Evolutionary conservation across 129 eudicot species (phyloP), one percentile per base, ranked within the genome.

Genomic region (Dittrichia graveolens): DNA sequence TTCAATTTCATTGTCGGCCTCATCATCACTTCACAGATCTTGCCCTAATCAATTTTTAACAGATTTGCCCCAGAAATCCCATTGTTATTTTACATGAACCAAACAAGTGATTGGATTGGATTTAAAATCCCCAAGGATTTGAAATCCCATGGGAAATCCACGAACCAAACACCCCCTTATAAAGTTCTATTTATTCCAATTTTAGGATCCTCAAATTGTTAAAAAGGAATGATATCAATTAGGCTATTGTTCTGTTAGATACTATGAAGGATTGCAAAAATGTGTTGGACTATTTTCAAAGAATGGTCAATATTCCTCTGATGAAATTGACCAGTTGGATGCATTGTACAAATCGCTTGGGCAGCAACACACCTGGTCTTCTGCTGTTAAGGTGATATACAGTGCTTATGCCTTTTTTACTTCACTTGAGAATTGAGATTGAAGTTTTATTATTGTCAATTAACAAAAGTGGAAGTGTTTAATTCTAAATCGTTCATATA

Each of bases 211-310:
- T 58, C 18, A 35, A 24, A 24, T 9, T 52, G 52, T 24, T 60
- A 38, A 3, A 5, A 14, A 14, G 15, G 49, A 63, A 54, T 52
- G 57, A 18, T 75, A 40, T 13, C 69, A 59, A 69, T 41, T 58
- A 41, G 48, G 47, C 46, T 52, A 56, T 77, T 24, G 31, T 10
- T 49, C 31, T n/a, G 24, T 47, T 79, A 94, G 98, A 77, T 94
- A 90, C 76, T 90, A 90, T 81, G 95, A 94, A 88, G 98, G 95
- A 57, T 62, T 94, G 69, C 98, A 94, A 67, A 87, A 71, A 78
- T 94, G 98, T 76, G 71, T 82, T 67, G 95, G 95, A 40, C 82
- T 94, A 50, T 77, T 80, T 82, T 82, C 87, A 37, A 85, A 80
- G 64, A 81, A 53, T 73, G 80, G 82, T 38, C 85, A 71, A 47